Evolutionary conservation across 768 basidiomycete genomes (phyloP).

Genomic region (Floccularia luteovirens): DNA sequence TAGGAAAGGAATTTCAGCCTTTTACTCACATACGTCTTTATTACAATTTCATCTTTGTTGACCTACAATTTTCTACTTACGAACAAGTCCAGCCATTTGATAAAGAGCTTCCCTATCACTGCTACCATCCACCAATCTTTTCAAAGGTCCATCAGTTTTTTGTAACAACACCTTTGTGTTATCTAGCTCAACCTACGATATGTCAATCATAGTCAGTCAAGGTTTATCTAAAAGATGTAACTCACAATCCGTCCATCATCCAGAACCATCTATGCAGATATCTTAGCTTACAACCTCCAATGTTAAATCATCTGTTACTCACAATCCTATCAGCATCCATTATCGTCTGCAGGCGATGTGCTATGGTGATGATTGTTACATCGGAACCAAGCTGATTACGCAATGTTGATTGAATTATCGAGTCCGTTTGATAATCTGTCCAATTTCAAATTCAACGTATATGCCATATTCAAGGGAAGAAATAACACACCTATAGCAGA

Average conservation of each 20-base stretch:
- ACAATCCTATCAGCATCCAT: constrained; percentile 47
- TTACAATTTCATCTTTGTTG: too few species aligned
- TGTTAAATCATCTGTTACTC: neutral
- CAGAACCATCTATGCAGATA: constrained; percentile 26
- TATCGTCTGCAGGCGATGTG: constrained; percentile 54
- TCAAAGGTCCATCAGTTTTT: constrained; percentile 40
- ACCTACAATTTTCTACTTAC: too few species aligned
- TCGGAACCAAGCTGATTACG: constrained; percentile 53
- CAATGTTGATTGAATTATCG: constrained; percentile 60
- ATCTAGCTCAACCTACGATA: constrained; percentile 44
- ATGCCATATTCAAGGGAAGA: constrained; percentile 17
- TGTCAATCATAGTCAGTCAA: neutral
- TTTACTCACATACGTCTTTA: too few species aligned
- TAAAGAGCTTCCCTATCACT: constrained; percentile 42
- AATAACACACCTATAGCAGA: constrained; percentile 30
- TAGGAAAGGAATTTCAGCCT: too few species aligned
- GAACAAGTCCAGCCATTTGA: constrained; percentile 34
- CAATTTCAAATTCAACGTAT: constrained; percentile 14
- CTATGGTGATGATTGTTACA: constrained; percentile 52
- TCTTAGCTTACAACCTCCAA: neutral
- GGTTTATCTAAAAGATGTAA: neutral
- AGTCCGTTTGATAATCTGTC: constrained; percentile 49
- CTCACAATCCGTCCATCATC: constrained; percentile 33
- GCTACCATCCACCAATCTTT: constrained; percentile 50
- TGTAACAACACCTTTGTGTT: constrained; percentile 39